Conservation (phyloP, 1,284 basidiomycete genomes). For the Ustilago tritici region DNA sequence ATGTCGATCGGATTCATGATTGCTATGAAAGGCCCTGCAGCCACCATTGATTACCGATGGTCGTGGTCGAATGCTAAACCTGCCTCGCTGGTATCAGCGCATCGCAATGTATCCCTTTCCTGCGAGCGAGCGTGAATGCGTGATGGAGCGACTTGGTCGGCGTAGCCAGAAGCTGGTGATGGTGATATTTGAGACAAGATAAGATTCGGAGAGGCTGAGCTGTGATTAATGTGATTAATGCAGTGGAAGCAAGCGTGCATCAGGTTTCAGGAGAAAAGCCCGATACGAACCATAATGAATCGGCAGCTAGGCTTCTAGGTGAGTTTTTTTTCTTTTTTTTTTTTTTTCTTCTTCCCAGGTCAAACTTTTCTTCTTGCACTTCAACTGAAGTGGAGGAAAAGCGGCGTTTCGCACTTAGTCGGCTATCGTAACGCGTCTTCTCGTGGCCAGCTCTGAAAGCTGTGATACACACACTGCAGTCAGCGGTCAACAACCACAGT, state of each 20-base stretch:
- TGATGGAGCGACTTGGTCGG: background rate
- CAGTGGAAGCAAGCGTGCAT: constrained; percentile 4
- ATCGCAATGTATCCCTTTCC: background rate
- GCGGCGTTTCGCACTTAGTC: constrained; percentile 1
- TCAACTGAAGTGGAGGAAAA: constrained; percentile 13
- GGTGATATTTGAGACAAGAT: constrained; percentile 3
- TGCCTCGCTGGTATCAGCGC: background rate
- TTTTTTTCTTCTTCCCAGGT: constrained; percentile 6
- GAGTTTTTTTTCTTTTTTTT: background rate
- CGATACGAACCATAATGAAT: constrained; percentile 12
- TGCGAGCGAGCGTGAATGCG: background rate
- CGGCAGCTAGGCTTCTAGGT: background rate
- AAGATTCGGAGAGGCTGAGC: constrained; percentile 1
- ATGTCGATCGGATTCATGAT: constrained; percentile 23
- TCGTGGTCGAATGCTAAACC: constrained; percentile 9
- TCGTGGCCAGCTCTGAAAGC: background rate
- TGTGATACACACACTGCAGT: background rate
- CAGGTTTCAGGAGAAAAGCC: constrained; percentile 1
- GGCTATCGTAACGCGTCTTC: background rate
- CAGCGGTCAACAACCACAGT: background rate
- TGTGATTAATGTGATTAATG: constrained; percentile 1
- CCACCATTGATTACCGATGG: background rate
- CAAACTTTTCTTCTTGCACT: constrained; percentile 19
- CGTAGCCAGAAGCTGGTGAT: background rate
- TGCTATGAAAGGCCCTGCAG: background rate